Evolutionary conservation across 768 basidiomycete genomes (phyloP), one percentile per base, ranked within the genome.

Genomic region (Termitomyces sp.): DNA sequence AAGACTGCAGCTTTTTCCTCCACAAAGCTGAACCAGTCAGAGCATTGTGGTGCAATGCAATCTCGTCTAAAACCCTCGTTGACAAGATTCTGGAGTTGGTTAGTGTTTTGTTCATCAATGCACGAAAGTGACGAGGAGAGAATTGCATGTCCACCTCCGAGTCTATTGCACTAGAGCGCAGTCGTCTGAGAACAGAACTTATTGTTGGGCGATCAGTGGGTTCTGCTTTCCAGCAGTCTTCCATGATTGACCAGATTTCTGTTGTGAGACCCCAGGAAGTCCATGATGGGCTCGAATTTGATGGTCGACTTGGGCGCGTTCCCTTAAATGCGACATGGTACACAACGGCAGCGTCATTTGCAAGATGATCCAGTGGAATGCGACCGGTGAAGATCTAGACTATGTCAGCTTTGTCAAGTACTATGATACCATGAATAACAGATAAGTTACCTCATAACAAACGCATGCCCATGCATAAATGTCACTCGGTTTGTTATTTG

Each of bases 391-490:
- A 54, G 25, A 54, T 40, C 52, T 54, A 9, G 3, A 2, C 20
- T 38, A 25, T 20, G 10, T 38, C 10, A 36, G 20, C 20, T 5
- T 10, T 4, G 2, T 25, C 7, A 53, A 5, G 3, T 20, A 11
- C 14, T 3, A 2, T 20, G 20, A 20, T 20, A 20, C 20, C 20
- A 20, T 20, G 37, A 38, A 38, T 53, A 5, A 11, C 20, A 4
- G 6, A 20, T 7, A 20, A 20, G 20, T 29, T 17, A 40, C 52
- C 38, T 54, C 52, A 15, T 54, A 54, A 40, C 52, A 54, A 15
- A 54, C 52, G 9, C 52, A 54, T 15, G 52, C 52, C 52, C 52
- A 54, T 40, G 52, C 52, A 5, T 54, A 54, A 15, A 38, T 38
- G 29, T 54, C 52, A 25, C 52, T 54, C n/a, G 38, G 25, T 40